Evolutionary conservation across 768 basidiomycete species (phyloP).

Genomic region (Paxillus ammoniavirescens): DNA sequence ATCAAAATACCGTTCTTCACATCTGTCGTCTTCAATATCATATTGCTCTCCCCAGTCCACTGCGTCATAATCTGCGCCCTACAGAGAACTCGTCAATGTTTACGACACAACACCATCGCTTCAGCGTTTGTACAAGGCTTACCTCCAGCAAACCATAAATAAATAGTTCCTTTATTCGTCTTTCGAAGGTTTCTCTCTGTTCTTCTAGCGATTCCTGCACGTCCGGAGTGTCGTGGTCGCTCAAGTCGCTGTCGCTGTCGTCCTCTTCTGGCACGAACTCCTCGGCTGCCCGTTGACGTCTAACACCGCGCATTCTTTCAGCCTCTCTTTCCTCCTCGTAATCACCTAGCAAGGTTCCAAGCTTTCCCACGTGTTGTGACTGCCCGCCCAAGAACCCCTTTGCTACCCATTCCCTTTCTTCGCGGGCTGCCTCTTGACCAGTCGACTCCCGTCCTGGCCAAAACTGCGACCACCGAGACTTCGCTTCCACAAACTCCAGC

Average conservation of each 20-base stretch:
- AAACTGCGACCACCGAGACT: conserved; percentile 60
- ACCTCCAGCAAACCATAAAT: conserved; percentile 78
- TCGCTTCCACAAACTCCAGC: conserved; percentile 52
- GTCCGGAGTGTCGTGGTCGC: conserved; percentile 22
- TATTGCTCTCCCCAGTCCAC: conserved; percentile 77
- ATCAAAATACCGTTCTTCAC: conserved; percentile 76
- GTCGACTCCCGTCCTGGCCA: conserved; percentile 58
- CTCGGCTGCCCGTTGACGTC: conserved; percentile 39
- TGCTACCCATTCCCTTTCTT: conserved; percentile 71
- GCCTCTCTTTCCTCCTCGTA: conserved; percentile 81
- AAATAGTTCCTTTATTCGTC: conserved; percentile 63
- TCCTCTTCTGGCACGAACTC: conserved; percentile 68
- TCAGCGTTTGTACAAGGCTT: conserved; percentile 24
- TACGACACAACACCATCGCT: neutral
- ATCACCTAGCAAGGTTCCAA: conserved; percentile 61
- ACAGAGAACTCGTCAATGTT: conserved; percentile 7
- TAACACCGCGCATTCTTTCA: conserved; percentile 50
- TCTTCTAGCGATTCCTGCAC: conserved; percentile 52
- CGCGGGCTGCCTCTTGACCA: conserved; percentile 52
- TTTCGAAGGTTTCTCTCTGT: conserved; percentile 49
- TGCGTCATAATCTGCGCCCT: conserved; percentile 69
- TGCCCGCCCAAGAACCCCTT: conserved; percentile 57
- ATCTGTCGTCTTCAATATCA: conserved; percentile 57
- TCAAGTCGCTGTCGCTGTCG: conserved; percentile 49
- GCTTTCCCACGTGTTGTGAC: conserved; percentile 62